These are phyloP conservation scores for Stellera chamaejasme DNA, from an alignment of 345 rosid genomes.

Conservation along the genomic window DNA sequence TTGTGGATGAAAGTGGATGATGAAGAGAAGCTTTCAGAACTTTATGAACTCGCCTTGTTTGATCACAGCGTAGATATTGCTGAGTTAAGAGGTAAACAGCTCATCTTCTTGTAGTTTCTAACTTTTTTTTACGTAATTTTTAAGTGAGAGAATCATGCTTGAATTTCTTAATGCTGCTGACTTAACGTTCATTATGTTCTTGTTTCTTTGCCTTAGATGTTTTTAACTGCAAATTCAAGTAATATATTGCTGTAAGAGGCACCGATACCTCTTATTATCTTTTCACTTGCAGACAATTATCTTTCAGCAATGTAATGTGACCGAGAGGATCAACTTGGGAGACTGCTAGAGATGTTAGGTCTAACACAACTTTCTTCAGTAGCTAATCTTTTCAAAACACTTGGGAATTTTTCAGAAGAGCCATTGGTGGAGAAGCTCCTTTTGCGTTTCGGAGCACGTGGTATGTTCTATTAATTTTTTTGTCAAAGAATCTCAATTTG, in stretches of 20 bases:
- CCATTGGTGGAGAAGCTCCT: slow-evolving; percentile 49
- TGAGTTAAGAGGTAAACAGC: slow-evolving; percentile 38
- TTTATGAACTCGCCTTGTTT: slow-evolving; percentile 28
- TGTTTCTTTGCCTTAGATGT: neutral
- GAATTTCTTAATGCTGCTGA: too few species aligned
- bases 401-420: slow-evolving; percentile 59
- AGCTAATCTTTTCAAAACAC: slow-evolving; percentile 38
- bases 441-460: slow-evolving; percentile 29
- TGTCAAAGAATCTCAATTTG: too few species aligned
- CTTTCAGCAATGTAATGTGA: slow-evolving; percentile 55
- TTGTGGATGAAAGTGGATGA: slow-evolving; percentile 41
- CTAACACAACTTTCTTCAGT: slow-evolving; percentile 39
- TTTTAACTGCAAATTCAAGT: neutral
- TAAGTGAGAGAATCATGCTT: too few species aligned
- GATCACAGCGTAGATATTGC: slow-evolving; percentile 18
- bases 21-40: slow-evolving; percentile 46
- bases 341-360: slow-evolving; percentile 48
- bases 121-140: too few species aligned
- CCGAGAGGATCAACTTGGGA: slow-evolving; percentile 40
- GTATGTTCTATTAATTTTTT: slow-evolving; percentile 22
- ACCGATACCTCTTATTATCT: neutral
- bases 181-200: neutral
- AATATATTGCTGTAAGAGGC: neutral
- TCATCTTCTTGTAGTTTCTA: neutral
- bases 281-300: slow-evolving; percentile 53